Base-by-base conservation (phyloP, 164 flowering plant genomes). In the Umbellularia californica region DNA sequence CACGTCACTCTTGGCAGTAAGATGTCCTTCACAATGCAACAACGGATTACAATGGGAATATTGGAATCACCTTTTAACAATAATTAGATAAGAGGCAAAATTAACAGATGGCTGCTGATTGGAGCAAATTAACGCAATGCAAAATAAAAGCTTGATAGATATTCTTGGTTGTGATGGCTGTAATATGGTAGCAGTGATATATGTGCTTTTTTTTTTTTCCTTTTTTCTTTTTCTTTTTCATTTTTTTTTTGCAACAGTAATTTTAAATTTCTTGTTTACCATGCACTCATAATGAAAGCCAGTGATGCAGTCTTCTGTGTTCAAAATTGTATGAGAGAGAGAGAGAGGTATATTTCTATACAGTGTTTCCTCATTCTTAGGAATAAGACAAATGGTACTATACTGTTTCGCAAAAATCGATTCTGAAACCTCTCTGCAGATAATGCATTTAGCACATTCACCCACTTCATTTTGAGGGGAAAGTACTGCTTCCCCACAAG, bases 1-100 rank as follows among this genome's bases (percentile, higher is more conserved):
- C 22, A 94, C 89, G 27, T 94, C 98, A 47, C 98, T 92, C 82
- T 81, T 94, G 73, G 83, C 70, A 65, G 90, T 90, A n/a, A 94
- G 77, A 77, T 92, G 97, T 74, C 98, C 98, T 94, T 72, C 75
- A 75, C 52, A 70, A 70, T 24, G 50, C 47, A 70, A 13, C 41
- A 19, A 25, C 20, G 0, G 7, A n/a, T 72, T 23, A 64, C 58
- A 72, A 47, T 22, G 66, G 63, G 67, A 35, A 25, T 30, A 28
- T 30, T 30, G 69, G 2, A 19, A 5, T 19, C 19, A 14, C 50
- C 20, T 27, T 15, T 11, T 25, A 13, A 10, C 20, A 14, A 50
- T 33, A 17, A 72, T 62, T 19, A 51, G 3, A 19, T 28, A 14
- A 6, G 19, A 64, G n/a, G 20, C 0, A 2, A 24, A 64, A n/a